Base-by-base conservation (phyloP, 2,329 filamentous ascomycete species). In the Coccinonectria pachysandricola region DNA sequence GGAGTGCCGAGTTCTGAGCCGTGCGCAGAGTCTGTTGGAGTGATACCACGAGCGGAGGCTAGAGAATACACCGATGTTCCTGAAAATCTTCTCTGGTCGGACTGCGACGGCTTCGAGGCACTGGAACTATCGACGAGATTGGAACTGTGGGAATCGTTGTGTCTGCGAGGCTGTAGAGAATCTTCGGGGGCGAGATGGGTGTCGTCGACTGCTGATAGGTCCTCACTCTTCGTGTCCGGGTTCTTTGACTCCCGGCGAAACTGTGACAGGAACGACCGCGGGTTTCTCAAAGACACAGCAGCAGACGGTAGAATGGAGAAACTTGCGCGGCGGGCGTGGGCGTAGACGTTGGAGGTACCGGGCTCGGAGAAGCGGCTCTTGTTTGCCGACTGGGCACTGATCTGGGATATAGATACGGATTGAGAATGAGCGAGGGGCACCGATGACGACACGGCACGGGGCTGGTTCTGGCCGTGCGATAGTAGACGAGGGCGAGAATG, bases 11-110 rank as follows among this genome's bases (percentile, higher is more conserved):
- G 50, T 21, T 78, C 71, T 28, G 70, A 70, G 12, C 66, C 65
- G 48, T 63, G 63, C 12, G 57, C 57, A 26, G 71, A 74, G 11
- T 59, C 59, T 16, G 65, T 60, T 11, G 68, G 65, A 36, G 66
- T 48, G 10, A 49, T 32, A 16, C 63, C 66, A 23, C 68, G 68
- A 27, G 64, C 70, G 5, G 77, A 80, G 22, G 71, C 70, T 13
- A 80, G 56, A 16, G 79, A 84, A 46, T 80, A 79, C 26, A 83
- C 59, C 1, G 81, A 87, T 6, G 78, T 82, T 33, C 79, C 68
- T 13, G 80, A 86, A 48, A 80, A 63, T 26, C 81, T 73, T 44
- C 82, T 79, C n/a, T n/a, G n/a, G 12, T 70, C 65, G 10, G 66
- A 66, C 32, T 62, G 52, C 8, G 69, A 69, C 12, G 61, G 58